Conservation (phyloP, 768 basidiomycete species). For the Lactarius indigo region DNA sequence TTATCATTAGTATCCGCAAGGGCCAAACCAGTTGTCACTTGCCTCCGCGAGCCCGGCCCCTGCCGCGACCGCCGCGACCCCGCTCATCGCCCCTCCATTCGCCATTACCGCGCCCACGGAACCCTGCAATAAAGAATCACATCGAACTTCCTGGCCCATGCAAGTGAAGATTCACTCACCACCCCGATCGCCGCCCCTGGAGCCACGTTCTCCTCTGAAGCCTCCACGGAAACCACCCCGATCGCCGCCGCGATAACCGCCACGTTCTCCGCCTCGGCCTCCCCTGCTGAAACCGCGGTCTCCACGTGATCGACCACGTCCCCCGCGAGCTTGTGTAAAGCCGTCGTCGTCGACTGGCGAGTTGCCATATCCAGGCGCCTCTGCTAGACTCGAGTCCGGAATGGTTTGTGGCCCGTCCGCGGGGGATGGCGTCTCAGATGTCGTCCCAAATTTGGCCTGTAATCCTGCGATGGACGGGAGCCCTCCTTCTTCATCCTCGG, state of each 20-base stretch:
- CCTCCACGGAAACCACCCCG: conserved; percentile 46
- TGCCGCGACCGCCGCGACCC: conserved; percentile 31
- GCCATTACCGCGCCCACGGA: conserved; percentile 30
- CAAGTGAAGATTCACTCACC: conserved; percentile 8
- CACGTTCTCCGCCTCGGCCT: conserved; percentile 25
- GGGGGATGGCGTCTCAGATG: conserved; percentile 45
- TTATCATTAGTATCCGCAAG: not conserved
- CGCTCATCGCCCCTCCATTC: conserved; percentile 33
- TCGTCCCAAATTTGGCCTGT: conserved; percentile 72
- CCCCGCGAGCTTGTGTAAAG: conserved; percentile 37
- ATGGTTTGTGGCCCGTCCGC: conserved; percentile 35
- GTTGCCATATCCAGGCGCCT: conserved; percentile 30
- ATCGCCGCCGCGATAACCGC: conserved; percentile 17
- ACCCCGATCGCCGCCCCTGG: conserved; percentile 28
- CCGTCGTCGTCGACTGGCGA: conserved; percentile 54
- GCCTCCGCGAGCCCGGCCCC: conserved; percentile 34
- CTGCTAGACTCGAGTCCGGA: conserved; percentile 28
- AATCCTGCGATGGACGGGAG: conserved; percentile 75
- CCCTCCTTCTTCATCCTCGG: conserved; percentile 73
- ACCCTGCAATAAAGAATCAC: conserved; percentile 8
- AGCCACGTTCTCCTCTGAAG: conserved; percentile 32
- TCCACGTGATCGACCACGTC: conserved; percentile 24
- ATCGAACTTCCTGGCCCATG: not conserved
- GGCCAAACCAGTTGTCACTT: conserved; percentile 11
- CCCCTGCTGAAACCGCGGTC: conserved; percentile 19